A percentile compares a stretch with the other conserved stretches of the same genome.
Conservation (phyloP, 148 eudicot genomes). For the Vaccinium vitisidaea region DNA sequence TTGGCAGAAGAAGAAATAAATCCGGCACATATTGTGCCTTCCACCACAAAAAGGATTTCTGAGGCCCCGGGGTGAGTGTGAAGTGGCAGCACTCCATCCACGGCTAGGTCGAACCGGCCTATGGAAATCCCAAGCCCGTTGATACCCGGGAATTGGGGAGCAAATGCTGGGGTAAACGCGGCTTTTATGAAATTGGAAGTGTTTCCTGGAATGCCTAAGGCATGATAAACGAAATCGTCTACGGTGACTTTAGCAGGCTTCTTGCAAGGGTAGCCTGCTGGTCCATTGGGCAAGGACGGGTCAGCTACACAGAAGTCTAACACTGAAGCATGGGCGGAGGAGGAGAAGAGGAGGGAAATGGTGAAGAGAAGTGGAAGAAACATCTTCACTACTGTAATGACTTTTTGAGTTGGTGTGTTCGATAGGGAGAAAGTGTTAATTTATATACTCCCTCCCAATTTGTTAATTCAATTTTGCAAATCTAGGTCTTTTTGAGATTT, state of each 20-base stretch:
- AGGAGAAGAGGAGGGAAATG: constrained; percentile 34
- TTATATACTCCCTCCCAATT: too few species aligned
- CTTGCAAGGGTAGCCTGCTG: constrained; percentile 84
- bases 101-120: constrained; percentile 68
- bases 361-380: constrained; percentile 27
- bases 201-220: constrained; percentile 47
- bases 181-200: constrained; percentile 64
- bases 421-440: too few species aligned
- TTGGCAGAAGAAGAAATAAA: constrained; percentile 55
- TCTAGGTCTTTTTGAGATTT: too few species aligned
- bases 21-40: constrained; percentile 66
- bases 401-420: too few species aligned
- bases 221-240: constrained; percentile 49
- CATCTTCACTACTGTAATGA: constrained; percentile 35
- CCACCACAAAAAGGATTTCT: constrained; percentile 46
- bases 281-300: constrained; percentile 30
- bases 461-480: too few species aligned
- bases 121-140: constrained; percentile 75
- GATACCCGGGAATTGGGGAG: constrained; percentile 61
- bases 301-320: constrained; percentile 80
- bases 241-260: constrained; percentile 33
- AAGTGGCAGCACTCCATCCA: constrained; percentile 72
- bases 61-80: constrained; percentile 83
- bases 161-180: constrained; percentile 70
- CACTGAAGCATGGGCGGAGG: constrained; percentile 29